phyloP scores from a whole-genome alignment of 2,329 filamentous ascomycete species.

The Trichoderma pleuroti region DNA sequence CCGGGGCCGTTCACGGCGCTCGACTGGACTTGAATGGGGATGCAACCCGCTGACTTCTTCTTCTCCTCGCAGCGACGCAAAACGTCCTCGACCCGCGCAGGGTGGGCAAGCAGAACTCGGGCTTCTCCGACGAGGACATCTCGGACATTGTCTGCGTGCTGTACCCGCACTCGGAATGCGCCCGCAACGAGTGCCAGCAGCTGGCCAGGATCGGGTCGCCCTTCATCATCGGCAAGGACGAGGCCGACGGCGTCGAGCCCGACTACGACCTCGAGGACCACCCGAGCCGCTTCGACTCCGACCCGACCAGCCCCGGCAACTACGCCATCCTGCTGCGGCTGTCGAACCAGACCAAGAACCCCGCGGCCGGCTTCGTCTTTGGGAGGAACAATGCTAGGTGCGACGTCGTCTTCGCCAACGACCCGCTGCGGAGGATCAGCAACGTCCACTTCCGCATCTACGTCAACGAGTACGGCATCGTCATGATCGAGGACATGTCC shows the following conservation, averaged over 20 bases:
- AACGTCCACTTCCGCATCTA: conserved; percentile 96
- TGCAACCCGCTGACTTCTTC: background rate
- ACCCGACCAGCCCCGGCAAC: conserved; percentile 41
- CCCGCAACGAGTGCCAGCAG: conserved; percentile 64
- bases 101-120: conserved; percentile 74
- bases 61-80: conserved; percentile 22
- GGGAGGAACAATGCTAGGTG: conserved; percentile 70
- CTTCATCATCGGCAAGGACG: conserved; percentile 49
- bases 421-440: conserved; percentile 72
- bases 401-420: conserved; percentile 66
- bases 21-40: too few relatives aligned
- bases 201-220: conserved; percentile 47
- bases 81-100: conserved; percentile 73
- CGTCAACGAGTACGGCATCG: conserved; percentile 75
- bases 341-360: conserved; percentile 68
- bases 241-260: conserved; percentile 49
- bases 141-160: conserved; percentile 87
- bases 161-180: conserved; percentile 70
- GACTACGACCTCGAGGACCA: conserved; percentile 52
- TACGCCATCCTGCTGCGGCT: conserved; percentile 77
- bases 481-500: conserved; percentile 91
- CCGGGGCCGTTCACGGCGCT: background rate
- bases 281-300: conserved; percentile 42
- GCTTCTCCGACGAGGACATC: conserved; percentile 76
- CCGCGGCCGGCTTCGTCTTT: conserved; percentile 74